Conservation (phyloP, 345 rosid species). For the Aethionema arabicum region DNA sequence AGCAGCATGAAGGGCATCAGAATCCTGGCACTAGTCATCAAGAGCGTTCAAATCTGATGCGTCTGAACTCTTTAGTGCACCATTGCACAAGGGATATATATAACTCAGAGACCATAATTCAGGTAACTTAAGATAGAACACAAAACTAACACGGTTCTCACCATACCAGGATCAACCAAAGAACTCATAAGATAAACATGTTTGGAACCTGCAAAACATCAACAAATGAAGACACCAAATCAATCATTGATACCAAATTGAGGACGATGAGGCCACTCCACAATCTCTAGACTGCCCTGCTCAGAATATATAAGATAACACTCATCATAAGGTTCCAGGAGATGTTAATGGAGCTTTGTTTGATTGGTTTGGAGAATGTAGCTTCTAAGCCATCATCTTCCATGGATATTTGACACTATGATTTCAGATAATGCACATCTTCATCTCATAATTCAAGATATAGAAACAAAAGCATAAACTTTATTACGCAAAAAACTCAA, state of each 20-base stretch:
- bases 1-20: constrained; percentile 44
- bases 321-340: constrained; percentile 67
- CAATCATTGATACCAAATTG: constrained; percentile 65
- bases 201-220: constrained; percentile 64
- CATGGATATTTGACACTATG: constrained; percentile 24
- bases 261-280: constrained; percentile 44
- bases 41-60: constrained; percentile 32
- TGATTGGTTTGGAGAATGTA: constrained; percentile 67
- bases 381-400: constrained; percentile 39
- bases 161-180: background rate
- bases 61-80: constrained; percentile 55
- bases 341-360: constrained; percentile 68
- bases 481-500: too few relatives aligned
- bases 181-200: background rate
- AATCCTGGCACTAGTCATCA: constrained; percentile 23
- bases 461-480: too few relatives aligned
- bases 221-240: constrained; percentile 85
- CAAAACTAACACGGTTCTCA: background rate
- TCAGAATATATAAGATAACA: constrained; percentile 47
- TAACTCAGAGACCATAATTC: constrained; percentile 1
- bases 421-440: too few relatives aligned
- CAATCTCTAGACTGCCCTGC: constrained; percentile 81
- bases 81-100: constrained; percentile 50
- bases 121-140: background rate
- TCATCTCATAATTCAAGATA: too few relatives aligned